Evolutionary conservation across 1,139 yeast species (phyloP).

Genomic region (Blastobotrys indianensis): DNA sequence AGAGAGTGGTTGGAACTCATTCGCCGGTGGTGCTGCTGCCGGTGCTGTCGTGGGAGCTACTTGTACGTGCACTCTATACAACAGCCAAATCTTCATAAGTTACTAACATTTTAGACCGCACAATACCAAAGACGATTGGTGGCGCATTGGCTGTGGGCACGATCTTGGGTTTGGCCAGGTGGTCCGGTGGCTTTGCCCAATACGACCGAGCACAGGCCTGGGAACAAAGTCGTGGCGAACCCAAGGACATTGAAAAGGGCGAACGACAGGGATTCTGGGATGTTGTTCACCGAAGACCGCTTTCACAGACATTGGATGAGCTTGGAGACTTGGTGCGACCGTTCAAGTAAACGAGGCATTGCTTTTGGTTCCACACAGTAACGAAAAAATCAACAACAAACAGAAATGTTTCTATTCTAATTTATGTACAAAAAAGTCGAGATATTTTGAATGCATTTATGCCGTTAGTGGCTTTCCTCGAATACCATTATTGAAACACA

Average conservation of each 20-base stretch:
- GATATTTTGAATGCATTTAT: not conserved
- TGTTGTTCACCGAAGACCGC: slow-evolving; percentile 72
- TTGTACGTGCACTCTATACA: slow-evolving; percentile 17
- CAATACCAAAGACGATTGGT: slow-evolving; percentile 43
- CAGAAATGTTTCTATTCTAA: not conserved
- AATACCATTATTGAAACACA: no score
- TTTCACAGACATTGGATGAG: slow-evolving; percentile 71
- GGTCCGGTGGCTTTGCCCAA: slow-evolving; percentile 43
- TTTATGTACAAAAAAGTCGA: slow-evolving; percentile 3
- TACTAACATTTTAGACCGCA: slow-evolving; percentile 28
- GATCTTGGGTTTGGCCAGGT: slow-evolving; percentile 37
- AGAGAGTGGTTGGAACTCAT: slow-evolving; percentile 43
- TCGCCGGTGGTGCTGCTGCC: slow-evolving; percentile 47
- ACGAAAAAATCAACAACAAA: no score
- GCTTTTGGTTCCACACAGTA: not conserved
- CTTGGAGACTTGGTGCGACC: slow-evolving; percentile 45
- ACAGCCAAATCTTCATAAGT: not conserved
- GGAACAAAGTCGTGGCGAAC: slow-evolving; percentile 26
- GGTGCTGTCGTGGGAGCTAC: slow-evolving; percentile 42
- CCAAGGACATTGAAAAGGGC: slow-evolving; percentile 34
- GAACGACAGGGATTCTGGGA: slow-evolving; percentile 76
- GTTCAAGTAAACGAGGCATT: slow-evolving; percentile 12
- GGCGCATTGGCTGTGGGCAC: slow-evolving; percentile 38
- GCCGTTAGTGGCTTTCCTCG: no score
- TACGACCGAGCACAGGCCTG: slow-evolving; percentile 34